These are phyloP conservation scores for Neopestalotiopsis clavispora DNA, from an alignment of 2,329 filamentous ascomycete species.

Conservation along the genomic window DNA sequence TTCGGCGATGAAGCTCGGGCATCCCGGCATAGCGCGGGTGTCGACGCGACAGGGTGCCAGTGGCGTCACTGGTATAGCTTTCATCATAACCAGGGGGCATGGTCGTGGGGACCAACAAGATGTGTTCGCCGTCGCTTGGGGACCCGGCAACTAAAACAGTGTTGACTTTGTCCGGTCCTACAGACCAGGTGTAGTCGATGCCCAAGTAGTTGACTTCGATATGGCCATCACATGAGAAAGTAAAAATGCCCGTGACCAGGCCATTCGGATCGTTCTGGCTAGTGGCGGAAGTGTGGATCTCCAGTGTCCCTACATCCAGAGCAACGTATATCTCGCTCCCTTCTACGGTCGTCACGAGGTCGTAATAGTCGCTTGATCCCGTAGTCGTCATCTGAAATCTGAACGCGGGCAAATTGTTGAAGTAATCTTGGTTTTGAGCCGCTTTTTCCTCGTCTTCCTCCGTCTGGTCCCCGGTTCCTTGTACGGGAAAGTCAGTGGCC, in stretches of 20 bases:
- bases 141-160: neutral
- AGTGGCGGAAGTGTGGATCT: neutral
- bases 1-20: neutral
- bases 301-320: neutral
- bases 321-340: neutral
- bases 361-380: constrained; percentile 1
- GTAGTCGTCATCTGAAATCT: neutral
- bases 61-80: neutral
- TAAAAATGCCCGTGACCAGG: constrained; percentile 13
- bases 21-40: constrained; percentile 1
- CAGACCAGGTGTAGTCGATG: constrained; percentile 3
- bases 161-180: neutral
- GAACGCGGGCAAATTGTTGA: constrained; percentile 4
- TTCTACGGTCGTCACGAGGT: neutral
- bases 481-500: constrained; percentile 5
- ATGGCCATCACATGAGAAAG: constrained; percentile 10
- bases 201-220: neutral
- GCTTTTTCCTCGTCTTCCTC: constrained; percentile 5
- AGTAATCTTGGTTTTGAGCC: neutral
- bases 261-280: constrained; percentile 1
- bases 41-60: neutral
- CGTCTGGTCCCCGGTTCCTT: neutral
- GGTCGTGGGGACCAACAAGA: neutral
- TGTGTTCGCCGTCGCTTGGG: neutral
- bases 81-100: neutral